Base-by-base conservation (phyloP, 1,284 basidiomycete genomes). In the Pholiota adiposa region DNA sequence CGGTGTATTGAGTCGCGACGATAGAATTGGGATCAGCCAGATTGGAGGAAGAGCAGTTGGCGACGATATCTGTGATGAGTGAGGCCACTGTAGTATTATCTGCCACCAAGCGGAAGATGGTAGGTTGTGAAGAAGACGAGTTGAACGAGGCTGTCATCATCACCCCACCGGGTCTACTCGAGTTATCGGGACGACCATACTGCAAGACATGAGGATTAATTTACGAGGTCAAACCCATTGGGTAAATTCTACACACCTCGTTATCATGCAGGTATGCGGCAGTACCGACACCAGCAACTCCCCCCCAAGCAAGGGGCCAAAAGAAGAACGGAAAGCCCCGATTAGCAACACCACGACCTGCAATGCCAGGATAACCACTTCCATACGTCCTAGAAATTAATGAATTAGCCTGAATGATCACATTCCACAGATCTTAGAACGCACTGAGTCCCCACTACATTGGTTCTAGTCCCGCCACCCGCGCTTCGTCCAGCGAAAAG, bases 221-320 rank as follows among this genome's bases (percentile, higher is more conserved):
- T 51, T 31, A 23, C 3, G 48, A 21, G 54, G 25, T 46, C 85
- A 63, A 14, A 14, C 34, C n/a, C n/a, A 44, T 58, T 12, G 6
- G 7, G 11, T 25, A 16, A 43, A 29, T 7, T 14, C 86, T 5
- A 56, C 62, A 33, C 51, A 72, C 74, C 68, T 77, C 73, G 18
- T 51, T 59, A 54, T 65, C 72, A 64, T 84, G 77, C 25, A 87
- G 73, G 63, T 73, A 71, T 1, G 66, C 51, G 3, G 69, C 68
- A 2, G 72, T 68, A 1, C 74, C 74, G 23, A 72, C 73, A 2
- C 75, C 77, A 29, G 60, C 61, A 9, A 70, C 72, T 19, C 72
- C 72, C 21, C 83, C 82, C 77, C 82, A 87, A 3, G 79, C 77
- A 8, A 88, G 61, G 2, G 85, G 86, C 84, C 84, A 87, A 70